Conservation (phyloP, 202 grass and related monocot species). For the Carex arenaria region DNA sequence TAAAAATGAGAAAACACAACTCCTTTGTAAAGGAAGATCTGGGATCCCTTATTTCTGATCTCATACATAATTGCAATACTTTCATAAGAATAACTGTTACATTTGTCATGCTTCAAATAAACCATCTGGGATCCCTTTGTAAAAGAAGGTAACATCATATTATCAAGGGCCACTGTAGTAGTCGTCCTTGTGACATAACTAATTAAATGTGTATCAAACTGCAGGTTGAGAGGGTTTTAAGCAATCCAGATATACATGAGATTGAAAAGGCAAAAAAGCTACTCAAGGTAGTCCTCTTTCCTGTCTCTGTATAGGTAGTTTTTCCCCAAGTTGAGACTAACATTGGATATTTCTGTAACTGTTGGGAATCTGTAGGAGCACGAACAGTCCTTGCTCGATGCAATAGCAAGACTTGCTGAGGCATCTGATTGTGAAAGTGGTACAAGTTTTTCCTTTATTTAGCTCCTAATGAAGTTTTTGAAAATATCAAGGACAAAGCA, state of each 20-base stretch:
- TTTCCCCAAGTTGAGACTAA: background rate
- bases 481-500: background rate
- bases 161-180: background rate
- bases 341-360: constrained; percentile 11
- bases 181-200: background rate
- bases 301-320: background rate
- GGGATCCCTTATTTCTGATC: no score
- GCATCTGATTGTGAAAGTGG: constrained; percentile 82
- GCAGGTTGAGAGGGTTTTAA: constrained; percentile 80
- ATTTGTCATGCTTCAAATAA: constrained; percentile 22
- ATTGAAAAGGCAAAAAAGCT: constrained; percentile 80
- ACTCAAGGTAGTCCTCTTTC: constrained; percentile 42
- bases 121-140: background rate
- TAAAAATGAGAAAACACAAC: background rate
- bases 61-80: background rate
- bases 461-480: background rate
- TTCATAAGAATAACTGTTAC: constrained; percentile 2
- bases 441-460: constrained; percentile 31
- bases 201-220: background rate
- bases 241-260: constrained; percentile 64
- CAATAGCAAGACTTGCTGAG: constrained; percentile 77
- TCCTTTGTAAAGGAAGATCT: no score
- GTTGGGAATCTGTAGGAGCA: constrained; percentile 49
- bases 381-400: constrained; percentile 85
- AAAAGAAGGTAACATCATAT: background rate